A percentile compares a stretch with the other conserved stretches of the same genome.
Evolutionary conservation across 2,329 filamentous ascomycete species (phyloP).

Genomic region (Exophiala viscosa): DNA sequence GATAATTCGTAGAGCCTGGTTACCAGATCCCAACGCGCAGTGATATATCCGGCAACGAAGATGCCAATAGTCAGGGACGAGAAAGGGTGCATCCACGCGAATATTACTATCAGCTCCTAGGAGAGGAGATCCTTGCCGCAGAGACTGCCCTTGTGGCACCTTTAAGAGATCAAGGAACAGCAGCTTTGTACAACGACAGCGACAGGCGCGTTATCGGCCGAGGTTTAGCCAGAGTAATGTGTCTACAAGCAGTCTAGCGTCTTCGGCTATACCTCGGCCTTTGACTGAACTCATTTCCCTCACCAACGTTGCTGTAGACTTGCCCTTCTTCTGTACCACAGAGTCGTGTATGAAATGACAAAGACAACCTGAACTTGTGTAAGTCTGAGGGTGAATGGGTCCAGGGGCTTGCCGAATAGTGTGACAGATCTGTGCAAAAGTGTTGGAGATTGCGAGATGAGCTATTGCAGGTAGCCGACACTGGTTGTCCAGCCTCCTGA

Average conservation of each 20-base stretch:
- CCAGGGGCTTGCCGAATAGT: constrained; percentile 6
- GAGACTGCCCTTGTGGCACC: background rate
- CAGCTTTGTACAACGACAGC: background rate
- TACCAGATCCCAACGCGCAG: constrained; percentile 96
- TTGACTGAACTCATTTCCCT: background rate
- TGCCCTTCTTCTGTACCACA: constrained; percentile 9
- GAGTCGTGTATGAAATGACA: constrained; percentile 17
- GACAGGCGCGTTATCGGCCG: background rate
- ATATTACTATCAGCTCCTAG: background rate
- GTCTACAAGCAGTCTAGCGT: background rate
- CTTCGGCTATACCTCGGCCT: background rate
- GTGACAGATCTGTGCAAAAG: constrained; percentile 16
- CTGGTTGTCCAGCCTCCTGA: constrained; percentile 15
- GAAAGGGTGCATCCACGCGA: constrained; percentile 80
- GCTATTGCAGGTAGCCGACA: constrained; percentile 23
- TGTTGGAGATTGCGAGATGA: constrained; percentile 14
- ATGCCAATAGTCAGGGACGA: constrained; percentile 93
- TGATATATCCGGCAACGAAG: constrained; percentile 99
- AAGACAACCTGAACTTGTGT: constrained; percentile 11
- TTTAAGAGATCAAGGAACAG: background rate
- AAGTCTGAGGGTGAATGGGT: constrained; percentile 4
- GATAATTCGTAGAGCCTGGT: constrained; percentile 95
- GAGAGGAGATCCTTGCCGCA: background rate
- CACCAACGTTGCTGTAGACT: constrained; percentile 1
- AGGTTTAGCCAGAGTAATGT: background rate